Evolutionary conservation across 768 basidiomycete genomes (phyloP).

Genomic region (Fomitopsis serialis): DNA sequence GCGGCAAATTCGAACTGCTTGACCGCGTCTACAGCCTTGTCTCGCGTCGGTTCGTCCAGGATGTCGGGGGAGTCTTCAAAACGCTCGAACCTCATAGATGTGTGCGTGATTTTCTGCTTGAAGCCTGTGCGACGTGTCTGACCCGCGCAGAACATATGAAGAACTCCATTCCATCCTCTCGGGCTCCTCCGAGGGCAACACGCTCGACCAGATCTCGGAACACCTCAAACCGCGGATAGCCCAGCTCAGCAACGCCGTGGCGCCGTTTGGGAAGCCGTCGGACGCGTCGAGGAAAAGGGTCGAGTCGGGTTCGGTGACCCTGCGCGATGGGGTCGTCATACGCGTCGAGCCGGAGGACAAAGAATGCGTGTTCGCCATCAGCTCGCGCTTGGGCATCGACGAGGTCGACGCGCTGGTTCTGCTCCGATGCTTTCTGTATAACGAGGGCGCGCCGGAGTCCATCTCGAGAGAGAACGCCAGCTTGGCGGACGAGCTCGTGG

Average conservation of each 20-base stretch:
- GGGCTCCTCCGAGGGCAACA: constrained; percentile 53
- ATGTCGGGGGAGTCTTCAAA: constrained; percentile 46
- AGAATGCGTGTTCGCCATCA: constrained; percentile 66
- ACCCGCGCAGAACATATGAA: constrained; percentile 49
- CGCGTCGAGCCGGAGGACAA: constrained; percentile 67
- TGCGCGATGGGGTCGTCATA: constrained; percentile 60
- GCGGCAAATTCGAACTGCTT: neutral
- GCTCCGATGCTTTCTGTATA: constrained; percentile 72
- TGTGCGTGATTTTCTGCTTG: constrained; percentile 37
- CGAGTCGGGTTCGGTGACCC: constrained; percentile 59
- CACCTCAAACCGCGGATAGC: constrained; percentile 52
- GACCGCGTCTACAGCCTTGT: neutral
- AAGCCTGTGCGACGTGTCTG: neutral
- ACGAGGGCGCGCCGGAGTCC: constrained; percentile 53
- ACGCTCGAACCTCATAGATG: constrained; percentile 67
- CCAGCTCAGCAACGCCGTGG: constrained; percentile 50
- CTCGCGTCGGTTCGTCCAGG: constrained; percentile 8
- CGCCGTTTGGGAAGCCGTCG: constrained; percentile 68
- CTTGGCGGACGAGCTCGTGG: constrained; percentile 54
- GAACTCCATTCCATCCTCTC: constrained; percentile 57
- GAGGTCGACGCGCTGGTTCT: constrained; percentile 74
- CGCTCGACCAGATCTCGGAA: constrained; percentile 52
- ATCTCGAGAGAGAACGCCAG: constrained; percentile 30
- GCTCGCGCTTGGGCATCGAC: constrained; percentile 69
- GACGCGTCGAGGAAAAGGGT: constrained; percentile 61